Evolutionary conservation across 2,329 filamentous ascomycete species (phyloP).

Genomic region (Tolypocladium tundrense): DNA sequence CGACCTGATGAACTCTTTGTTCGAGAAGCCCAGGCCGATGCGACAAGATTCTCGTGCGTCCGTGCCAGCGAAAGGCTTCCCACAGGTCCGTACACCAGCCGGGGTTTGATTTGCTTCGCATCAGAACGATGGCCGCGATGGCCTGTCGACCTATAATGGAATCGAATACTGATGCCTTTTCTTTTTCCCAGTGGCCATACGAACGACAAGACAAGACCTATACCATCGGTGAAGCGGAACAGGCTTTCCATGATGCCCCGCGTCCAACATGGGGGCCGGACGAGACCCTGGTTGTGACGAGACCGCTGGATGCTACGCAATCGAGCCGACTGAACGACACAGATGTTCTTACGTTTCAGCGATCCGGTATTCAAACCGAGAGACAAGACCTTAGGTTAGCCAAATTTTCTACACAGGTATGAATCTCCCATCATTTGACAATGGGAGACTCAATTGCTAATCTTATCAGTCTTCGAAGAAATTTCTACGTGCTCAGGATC

Average conservation of each 20-base stretch:
- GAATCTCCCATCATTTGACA: background rate
- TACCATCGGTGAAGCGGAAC: conserved; percentile 53
- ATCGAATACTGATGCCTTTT: conserved; percentile 34
- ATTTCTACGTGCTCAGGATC: conserved; percentile 44
- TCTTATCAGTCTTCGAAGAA: conserved; percentile 41
- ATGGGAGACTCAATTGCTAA: conserved; percentile 5
- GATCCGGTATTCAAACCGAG: conserved; percentile 47
- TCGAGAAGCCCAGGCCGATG: conserved; percentile 59
- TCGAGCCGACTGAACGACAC: conserved; percentile 16
- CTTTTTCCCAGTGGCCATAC: conserved; percentile 63
- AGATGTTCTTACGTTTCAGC: conserved; percentile 22
- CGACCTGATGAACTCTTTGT: conserved; percentile 92
- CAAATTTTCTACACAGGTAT: conserved; percentile 48
- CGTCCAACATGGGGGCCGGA: conserved; percentile 72
- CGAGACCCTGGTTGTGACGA: conserved; percentile 57
- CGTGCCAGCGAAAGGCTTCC: conserved; percentile 55
- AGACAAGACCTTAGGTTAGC: conserved; percentile 55
- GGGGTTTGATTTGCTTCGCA: conserved; percentile 19
- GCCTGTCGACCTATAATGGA: conserved; percentile 10
- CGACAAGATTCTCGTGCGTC: conserved; percentile 42
- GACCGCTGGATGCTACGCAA: conserved; percentile 28
- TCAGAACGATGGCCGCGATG: conserved; percentile 9
- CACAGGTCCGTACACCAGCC: conserved; percentile 68
- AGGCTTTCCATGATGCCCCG: conserved; percentile 59
- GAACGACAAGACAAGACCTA: conserved; percentile 65